A percentile compares a stretch with the other conserved stretches of the same genome.
phyloP scores from a whole-genome alignment of 2,329 filamentous ascomycete genomes.

The Cryoendolithus antarcticus region DNA sequence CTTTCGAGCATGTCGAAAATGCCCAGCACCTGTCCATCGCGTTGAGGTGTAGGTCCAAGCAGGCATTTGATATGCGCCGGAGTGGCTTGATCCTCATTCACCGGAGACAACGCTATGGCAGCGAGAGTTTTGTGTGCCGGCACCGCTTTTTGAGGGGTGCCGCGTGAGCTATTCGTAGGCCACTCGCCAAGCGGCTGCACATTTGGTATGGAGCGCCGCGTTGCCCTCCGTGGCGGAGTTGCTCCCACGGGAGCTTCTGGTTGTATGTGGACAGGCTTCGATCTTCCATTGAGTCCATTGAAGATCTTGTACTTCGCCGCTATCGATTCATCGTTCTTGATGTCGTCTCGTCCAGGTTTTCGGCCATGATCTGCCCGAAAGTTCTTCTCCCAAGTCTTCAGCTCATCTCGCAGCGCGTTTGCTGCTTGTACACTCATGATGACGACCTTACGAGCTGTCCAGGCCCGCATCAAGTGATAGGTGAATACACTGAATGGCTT shows the following conservation, averaged over 20 bases:
- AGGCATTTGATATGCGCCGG: constrained; percentile 21
- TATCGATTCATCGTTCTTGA: constrained; percentile 60
- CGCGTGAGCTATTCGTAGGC: too few relatives aligned
- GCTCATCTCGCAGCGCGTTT: constrained; percentile 44
- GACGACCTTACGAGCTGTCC: too few relatives aligned
- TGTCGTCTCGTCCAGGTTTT: constrained; percentile 62
- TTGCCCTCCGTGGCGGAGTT: too few relatives aligned
- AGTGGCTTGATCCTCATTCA: constrained; percentile 17
- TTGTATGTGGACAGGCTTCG: too few relatives aligned
- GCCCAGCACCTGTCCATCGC: constrained; percentile 63
- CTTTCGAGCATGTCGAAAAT: constrained; percentile 55
- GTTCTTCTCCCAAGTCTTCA: constrained; percentile 62
- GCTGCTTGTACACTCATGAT: constrained; percentile 3
- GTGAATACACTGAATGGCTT: too few relatives aligned
- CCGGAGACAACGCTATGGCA: constrained; percentile 2
- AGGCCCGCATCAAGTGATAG: too few relatives aligned
- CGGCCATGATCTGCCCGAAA: constrained; percentile 50
- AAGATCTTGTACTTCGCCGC: constrained; percentile 68
- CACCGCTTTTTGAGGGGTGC: too few relatives aligned
- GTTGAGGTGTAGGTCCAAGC: constrained; percentile 67
- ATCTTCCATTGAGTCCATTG: constrained; percentile 37
- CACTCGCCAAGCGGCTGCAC: too few relatives aligned
- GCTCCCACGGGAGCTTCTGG: too few relatives aligned
- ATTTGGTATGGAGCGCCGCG: too few relatives aligned
- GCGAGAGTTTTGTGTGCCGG: too few relatives aligned